phyloP scores from a whole-genome alignment of 2,329 filamentous ascomycete species.

The Lachnellula willkommii region DNA sequence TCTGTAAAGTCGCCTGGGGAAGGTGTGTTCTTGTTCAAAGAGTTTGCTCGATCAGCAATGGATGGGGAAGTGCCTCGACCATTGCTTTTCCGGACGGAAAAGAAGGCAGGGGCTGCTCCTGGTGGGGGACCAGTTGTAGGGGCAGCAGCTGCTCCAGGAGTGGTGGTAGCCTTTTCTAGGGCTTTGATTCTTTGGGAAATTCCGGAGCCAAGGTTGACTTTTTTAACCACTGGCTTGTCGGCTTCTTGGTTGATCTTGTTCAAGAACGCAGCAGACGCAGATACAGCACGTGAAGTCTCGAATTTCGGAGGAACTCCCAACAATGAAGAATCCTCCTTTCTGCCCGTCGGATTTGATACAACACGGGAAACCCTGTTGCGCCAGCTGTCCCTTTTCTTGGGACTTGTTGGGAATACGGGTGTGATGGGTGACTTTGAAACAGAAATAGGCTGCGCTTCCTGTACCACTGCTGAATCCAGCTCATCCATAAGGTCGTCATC shows the following conservation, averaged over 20 bases:
- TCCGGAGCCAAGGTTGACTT: slow-evolving; percentile 77
- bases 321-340: slow-evolving; percentile 33
- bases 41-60: slow-evolving; percentile 34
- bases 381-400: slow-evolving; percentile 20
- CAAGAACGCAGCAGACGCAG: slow-evolving; percentile 50
- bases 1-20: slow-evolving; percentile 28
- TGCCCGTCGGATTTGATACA: slow-evolving; percentile 33
- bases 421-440: slow-evolving; percentile 80
- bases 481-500: slow-evolving; percentile 84
- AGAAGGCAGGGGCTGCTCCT: slow-evolving; percentile 48
- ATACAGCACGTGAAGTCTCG: slow-evolving; percentile 30
- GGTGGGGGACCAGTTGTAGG: slow-evolving; percentile 30
- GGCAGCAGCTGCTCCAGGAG: slow-evolving; percentile 33
- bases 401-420: slow-evolving; percentile 47
- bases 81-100: slow-evolving; percentile 48
- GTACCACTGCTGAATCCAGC: slow-evolving; percentile 71
- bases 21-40: slow-evolving; percentile 32
- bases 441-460: slow-evolving; percentile 75
- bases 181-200: slow-evolving; percentile 95
- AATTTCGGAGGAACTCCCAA: slow-evolving; percentile 36
- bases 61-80: slow-evolving; percentile 33
- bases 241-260: slow-evolving; percentile 50
- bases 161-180: slow-evolving; percentile 68
- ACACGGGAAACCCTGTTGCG: slow-evolving; percentile 27
- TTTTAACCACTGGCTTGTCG: slow-evolving; percentile 56